Evolutionary conservation across 129 eudicot species (phyloP), one percentile per base, ranked within the genome.

Genomic region (Chrysanthemum lavandulifolium): DNA sequence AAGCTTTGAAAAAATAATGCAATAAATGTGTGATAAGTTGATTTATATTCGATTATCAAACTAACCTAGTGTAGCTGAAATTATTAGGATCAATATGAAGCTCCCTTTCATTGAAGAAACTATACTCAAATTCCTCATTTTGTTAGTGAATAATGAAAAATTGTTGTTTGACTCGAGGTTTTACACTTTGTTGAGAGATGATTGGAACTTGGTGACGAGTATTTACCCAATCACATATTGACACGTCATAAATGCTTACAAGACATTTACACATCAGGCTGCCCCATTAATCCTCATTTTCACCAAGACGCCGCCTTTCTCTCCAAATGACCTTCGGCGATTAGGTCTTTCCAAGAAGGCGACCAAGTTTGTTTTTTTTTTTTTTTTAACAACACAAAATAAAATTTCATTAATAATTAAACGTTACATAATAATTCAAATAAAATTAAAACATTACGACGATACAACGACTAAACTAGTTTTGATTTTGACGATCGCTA

Each of bases 61-160:
- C 69, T 73, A 27, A 86, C 92, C 92, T 65, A 80, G 45, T 78
- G 90, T 64, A 45, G 73, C 62, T 45, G 79, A 77, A 74, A 73
- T 77, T 48, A 82, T 43, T 31, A 86, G 78, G 5, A 84, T 75
- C 50, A 86, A 25, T 25, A 81, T 36, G 31, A 80, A 79, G 72
- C 57, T 69, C 4, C 54, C 77, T 55, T 33, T 78, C 36, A 72
- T 67, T 19, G 74, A 10, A 60, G 71, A 64, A 56, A 45, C 61
- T 23, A 49, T 2, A 68, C 36, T 57, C 80, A 64, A 67, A 67
- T 82, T 78, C 78, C 61, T 70, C 76, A 68, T 71, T 49, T 47
- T 73, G 14, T 64, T 51, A 25, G 73, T 11, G 52, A 43, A 27
- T 25, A 47, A 36, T 16, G 36, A 14, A 52, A 77, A 36, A 51